These are phyloP conservation scores for Podospora fimiseda DNA, from an alignment of 495 filamentous ascomycete species.

Conservation along the genomic window DNA sequence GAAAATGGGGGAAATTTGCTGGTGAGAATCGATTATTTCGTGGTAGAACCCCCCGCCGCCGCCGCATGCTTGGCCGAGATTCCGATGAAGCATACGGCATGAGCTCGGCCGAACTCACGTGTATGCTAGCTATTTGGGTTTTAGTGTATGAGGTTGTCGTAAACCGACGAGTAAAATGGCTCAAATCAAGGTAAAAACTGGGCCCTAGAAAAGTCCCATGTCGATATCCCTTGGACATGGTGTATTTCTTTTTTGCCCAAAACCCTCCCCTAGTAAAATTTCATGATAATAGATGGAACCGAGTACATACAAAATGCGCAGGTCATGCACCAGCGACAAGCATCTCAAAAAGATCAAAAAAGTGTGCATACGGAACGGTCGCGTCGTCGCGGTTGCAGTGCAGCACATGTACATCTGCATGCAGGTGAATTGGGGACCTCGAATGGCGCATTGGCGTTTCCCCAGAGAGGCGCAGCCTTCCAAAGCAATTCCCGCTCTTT, in stretches of 20 bases:
- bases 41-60: not conserved
- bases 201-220: not conserved
- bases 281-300: no score
- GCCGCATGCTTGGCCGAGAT: not conserved
- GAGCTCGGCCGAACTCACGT: not conserved
- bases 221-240: no score
- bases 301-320: no score
- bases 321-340: no score
- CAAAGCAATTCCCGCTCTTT: conserved; percentile 8
- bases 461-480: conserved; percentile 4
- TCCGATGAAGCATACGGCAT: not conserved
- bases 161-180: not conserved
- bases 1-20: no score
- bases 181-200: not conserved
- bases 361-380: no score
- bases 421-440: not conserved
- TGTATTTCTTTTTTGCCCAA: no score
- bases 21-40: no score
- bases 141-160: not conserved
- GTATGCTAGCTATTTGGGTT: not conserved
- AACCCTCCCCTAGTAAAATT: no score
- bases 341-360: no score
- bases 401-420: no score
- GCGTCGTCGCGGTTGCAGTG: not conserved
- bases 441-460: conserved; percentile 6